Conservation (phyloP, 2,329 filamentous ascomycete species). For the Mycosphaerella sp. region DNA sequence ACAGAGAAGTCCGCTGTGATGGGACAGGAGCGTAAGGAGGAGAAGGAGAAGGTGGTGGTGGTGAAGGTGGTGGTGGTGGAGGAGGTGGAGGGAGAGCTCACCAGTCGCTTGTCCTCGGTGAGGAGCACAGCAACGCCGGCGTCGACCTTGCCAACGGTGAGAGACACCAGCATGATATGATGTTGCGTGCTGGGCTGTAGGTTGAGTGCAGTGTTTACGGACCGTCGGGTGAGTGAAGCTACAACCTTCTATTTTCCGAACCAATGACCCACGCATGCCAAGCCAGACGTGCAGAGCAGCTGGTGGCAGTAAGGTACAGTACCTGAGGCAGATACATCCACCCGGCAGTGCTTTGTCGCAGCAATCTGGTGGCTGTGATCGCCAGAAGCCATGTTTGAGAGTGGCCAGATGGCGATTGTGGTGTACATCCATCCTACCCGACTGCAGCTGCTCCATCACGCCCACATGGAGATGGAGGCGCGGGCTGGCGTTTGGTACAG, state of each 20-base stretch:
- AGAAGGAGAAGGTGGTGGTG: too few species aligned
- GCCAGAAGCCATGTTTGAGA: constrained; percentile 7
- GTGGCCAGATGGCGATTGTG: too few species aligned
- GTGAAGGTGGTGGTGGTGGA: not conserved
- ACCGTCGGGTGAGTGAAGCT: too few species aligned
- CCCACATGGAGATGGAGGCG: not conserved
- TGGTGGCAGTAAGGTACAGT: not conserved
- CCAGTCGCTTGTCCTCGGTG: constrained; percentile 92
- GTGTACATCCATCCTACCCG: not conserved
- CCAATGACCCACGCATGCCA: too few species aligned
- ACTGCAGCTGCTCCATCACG: not conserved
- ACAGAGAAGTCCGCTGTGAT: too few species aligned
- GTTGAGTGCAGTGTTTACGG: too few species aligned
- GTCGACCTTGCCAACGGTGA: constrained; percentile 99
- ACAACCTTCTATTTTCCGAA: too few species aligned
- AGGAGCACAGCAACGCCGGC: constrained; percentile 95
- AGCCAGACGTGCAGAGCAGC: too few species aligned
- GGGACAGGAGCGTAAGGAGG: too few species aligned
- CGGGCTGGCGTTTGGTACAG: not conserved
- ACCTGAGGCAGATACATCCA: not conserved
- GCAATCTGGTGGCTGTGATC: not conserved
- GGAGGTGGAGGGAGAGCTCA: constrained; percentile 43
- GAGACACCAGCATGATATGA: constrained; percentile 69
- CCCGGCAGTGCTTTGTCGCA: not conserved
- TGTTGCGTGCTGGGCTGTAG: too few species aligned